Evolutionary conservation across 2,329 filamentous ascomycete species (phyloP), one percentile per base, ranked within the genome.

Genomic region (Clonostachys sp.): DNA sequence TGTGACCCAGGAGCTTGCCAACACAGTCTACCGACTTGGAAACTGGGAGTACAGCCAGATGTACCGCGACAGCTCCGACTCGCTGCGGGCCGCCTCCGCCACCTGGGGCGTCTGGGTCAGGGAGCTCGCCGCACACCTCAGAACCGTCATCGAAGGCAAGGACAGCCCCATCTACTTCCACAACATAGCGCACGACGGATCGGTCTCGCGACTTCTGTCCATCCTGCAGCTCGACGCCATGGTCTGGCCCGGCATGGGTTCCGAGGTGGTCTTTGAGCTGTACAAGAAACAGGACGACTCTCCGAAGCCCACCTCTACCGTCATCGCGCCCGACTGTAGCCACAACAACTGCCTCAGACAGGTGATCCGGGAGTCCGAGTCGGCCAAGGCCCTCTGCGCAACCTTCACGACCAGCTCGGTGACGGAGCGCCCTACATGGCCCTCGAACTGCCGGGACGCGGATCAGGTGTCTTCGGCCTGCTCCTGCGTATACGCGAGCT

Each of bases 211-310:
- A 3, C 57, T 92, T 7, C 68, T 94, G 18, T 80, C 80, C 3
- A 75, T 91, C 14, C 60, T 94, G 58, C 88, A 92, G 66, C 58
- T 87, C 2, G 83, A 89, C 18, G 63, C 73, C 45, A 92, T 92
- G 87, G 82, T 90, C 2, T 92, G 88, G 88, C 88, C 88, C 0
- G 88, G 88, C 0, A 91, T 92, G 87, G 88, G 88, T 1, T 74
- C 81, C 10, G 88, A 92, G 66, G 73, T 92, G 1, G 79, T 91
- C 0, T 90, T 91, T 60, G 88, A 92, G 68, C 60, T 91, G 33
- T 91, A 83, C 57, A 70, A 64, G 55, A 73, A 70, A 55, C 61
- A 62, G 40, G 47, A 24, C 13, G 42, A 48, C 20, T 14, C 24
- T 18, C 17, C 46, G 17, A 46, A 57, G 24, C 55, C 55, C 8